A percentile compares a stretch with the other conserved stretches of the same genome.
These are phyloP conservation scores for Malus hybrid DNA, from an alignment of 331 rosid species.

Conservation along the genomic window DNA sequence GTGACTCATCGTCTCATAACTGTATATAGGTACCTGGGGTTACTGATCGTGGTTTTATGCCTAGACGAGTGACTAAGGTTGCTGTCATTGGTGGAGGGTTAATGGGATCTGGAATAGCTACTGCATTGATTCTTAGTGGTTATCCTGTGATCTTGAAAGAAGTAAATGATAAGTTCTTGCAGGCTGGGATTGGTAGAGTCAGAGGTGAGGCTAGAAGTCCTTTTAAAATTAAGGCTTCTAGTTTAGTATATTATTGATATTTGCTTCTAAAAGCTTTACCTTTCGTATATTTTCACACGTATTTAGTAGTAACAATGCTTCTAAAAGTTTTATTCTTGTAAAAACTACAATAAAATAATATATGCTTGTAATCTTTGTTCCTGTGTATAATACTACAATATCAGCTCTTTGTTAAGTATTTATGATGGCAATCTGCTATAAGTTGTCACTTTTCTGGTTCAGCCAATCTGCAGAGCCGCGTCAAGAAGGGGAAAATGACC, in stretches of 20 bases:
- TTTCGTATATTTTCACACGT: neutral
- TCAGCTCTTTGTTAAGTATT: neutral
- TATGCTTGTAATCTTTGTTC: neutral
- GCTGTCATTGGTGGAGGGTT: conserved; percentile 94
- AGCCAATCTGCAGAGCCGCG: conserved; percentile 86
- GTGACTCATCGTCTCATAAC: neutral
- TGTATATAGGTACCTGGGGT: conserved; percentile 71
- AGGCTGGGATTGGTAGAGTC: conserved; percentile 78
- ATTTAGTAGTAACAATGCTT: neutral
- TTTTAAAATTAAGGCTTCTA: neutral
- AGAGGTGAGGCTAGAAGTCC: conserved; percentile 45
- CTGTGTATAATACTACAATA: neutral
- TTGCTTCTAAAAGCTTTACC: neutral
- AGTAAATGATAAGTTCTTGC: conserved; percentile 76
- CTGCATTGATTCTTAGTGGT: conserved; percentile 66
- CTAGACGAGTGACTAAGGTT: conserved; percentile 70
- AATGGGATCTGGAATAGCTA: conserved; percentile 98
- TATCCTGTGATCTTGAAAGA: conserved; percentile 84
- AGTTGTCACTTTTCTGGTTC: conserved; percentile 12
- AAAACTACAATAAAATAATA: neutral
- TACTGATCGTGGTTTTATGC: conserved; percentile 74
- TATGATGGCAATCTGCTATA: neutral
- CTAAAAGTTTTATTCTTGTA: neutral
- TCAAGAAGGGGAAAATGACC: conserved; percentile 73
- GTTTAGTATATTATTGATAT: neutral